A percentile compares a stretch with the other conserved stretches of the same genome.
phyloP scores from a whole-genome alignment of 2,329 filamentous ascomycete species.

The Aspergillus felis region DNA sequence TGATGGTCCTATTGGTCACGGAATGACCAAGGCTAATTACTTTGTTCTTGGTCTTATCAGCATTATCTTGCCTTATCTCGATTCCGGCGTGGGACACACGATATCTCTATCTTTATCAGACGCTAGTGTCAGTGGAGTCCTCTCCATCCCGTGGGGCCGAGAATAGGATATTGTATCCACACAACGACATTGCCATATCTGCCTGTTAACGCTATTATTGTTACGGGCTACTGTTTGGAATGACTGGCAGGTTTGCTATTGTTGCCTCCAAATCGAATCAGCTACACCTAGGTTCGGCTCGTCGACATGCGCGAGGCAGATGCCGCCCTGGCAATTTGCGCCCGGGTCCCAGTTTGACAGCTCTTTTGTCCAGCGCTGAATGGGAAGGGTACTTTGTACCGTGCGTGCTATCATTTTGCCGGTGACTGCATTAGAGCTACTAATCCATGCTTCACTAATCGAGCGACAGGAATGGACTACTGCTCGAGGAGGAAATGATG shows the following conservation, averaged over 20 bases:
- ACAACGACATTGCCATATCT: not conserved
- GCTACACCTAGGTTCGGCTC: not conserved
- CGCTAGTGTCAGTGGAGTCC: conserved; percentile 14
- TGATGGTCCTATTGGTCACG: not conserved
- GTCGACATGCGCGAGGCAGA: not conserved
- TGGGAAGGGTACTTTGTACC: not conserved
- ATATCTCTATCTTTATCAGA: conserved; percentile 5
- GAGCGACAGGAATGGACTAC: not conserved
- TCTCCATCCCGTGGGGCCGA: conserved; percentile 14
- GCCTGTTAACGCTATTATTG: not conserved
- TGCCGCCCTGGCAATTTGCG: not conserved
- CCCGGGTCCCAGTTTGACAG: not conserved
- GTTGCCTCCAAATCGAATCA: not conserved
- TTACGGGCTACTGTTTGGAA: not conserved
- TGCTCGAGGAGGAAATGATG: not conserved
- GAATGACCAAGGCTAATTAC: conserved; percentile 30
- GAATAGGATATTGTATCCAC: not conserved
- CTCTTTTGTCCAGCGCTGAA: not conserved
- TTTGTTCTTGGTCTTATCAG: conserved; percentile 24
- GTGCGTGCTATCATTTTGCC: not conserved
- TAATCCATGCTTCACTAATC: too few relatives aligned
- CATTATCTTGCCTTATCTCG: conserved; percentile 20
- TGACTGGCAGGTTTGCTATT: not conserved
- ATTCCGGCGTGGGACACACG: not conserved
- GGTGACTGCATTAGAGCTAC: not conserved